Conservation (phyloP, 2,329 filamentous ascomycete species). For the Botrytis fragariae region DNA sequence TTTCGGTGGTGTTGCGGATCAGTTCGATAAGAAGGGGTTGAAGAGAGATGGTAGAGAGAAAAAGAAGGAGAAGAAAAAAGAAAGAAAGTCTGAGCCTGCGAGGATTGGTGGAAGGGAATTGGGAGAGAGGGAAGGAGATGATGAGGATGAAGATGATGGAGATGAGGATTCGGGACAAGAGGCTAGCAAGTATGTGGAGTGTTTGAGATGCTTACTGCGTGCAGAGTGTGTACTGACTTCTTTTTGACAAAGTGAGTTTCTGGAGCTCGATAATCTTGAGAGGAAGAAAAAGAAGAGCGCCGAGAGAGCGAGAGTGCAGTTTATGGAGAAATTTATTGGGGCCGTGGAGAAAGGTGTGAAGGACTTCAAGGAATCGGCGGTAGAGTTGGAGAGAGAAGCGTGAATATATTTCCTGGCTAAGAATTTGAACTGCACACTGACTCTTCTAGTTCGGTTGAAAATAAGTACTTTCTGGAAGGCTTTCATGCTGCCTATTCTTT, state of each 20-base stretch:
- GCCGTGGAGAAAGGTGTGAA: background rate
- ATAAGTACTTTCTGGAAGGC: background rate
- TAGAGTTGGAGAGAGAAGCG: background rate
- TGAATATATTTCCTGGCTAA: background rate
- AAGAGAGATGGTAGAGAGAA: background rate
- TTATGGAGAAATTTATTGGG: constrained; percentile 6
- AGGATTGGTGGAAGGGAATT: background rate
- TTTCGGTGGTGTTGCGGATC: background rate
- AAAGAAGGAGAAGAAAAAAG: constrained; percentile 27
- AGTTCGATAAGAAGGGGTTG: background rate
- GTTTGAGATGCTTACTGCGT: background rate
- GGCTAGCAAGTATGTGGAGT: constrained; percentile 33
- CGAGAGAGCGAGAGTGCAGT: background rate
- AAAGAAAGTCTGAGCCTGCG: constrained; percentile 28
- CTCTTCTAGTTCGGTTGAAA: background rate
- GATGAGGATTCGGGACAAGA: constrained; percentile 32
- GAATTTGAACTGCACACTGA: background rate
- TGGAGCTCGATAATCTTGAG: constrained; percentile 14
- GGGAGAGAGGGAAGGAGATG: background rate
- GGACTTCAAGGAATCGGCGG: background rate
- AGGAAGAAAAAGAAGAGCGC: constrained; percentile 8
- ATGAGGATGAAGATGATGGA: constrained; percentile 28
- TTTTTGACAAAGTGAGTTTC: background rate
- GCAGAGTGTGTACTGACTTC: background rate
- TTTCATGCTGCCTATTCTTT: background rate